These are phyloP conservation scores for Phytophthora ramorum DNA, from an alignment of 352 stramenopile species.

Conservation along the genomic window DNA sequence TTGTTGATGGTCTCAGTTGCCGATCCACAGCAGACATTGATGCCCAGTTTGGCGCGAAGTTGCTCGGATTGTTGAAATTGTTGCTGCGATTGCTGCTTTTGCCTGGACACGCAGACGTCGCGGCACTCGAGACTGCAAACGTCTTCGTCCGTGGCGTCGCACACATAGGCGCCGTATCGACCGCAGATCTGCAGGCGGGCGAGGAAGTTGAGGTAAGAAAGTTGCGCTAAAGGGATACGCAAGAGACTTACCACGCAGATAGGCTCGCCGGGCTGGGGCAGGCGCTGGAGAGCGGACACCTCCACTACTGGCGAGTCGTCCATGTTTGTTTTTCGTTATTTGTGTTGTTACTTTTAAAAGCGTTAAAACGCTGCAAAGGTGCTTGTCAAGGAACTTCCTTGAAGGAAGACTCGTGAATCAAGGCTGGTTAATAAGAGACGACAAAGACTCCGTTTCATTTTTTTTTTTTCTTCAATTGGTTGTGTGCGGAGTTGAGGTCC, in stretches of 20 bases:
- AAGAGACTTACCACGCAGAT: constrained; percentile 46
- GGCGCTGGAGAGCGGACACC: constrained; percentile 42
- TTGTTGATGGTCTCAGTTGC: background rate
- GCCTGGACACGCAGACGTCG: constrained; percentile 44
- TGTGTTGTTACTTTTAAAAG: constrained; percentile 6
- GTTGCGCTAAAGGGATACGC: background rate
- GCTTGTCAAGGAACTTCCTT: too few species aligned
- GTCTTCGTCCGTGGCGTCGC: constrained; percentile 83
- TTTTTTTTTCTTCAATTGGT: constrained; percentile 22
- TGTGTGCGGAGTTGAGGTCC: constrained; percentile 3
- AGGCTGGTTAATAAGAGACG: constrained; percentile 20
- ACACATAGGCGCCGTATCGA: constrained; percentile 82
- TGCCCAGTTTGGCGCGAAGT: constrained; percentile 45
- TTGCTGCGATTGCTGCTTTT: constrained; percentile 7
- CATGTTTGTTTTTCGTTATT: constrained; percentile 7
- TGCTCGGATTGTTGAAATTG: constrained; percentile 9
- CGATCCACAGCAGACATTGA: constrained; percentile 21
- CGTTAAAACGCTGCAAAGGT: background rate
- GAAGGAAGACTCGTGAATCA: too few species aligned
- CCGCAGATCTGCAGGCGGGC: constrained; percentile 54
- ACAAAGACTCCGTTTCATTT: constrained; percentile 28
- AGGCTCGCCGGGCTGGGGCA: constrained; percentile 40
- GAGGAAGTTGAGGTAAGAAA: background rate
- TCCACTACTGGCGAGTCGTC: constrained; percentile 31
- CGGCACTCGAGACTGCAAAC: constrained; percentile 86